Evolutionary conservation across 2,329 filamentous ascomycete genomes (phyloP).

Genomic region (Cladosporium colombiae): DNA sequence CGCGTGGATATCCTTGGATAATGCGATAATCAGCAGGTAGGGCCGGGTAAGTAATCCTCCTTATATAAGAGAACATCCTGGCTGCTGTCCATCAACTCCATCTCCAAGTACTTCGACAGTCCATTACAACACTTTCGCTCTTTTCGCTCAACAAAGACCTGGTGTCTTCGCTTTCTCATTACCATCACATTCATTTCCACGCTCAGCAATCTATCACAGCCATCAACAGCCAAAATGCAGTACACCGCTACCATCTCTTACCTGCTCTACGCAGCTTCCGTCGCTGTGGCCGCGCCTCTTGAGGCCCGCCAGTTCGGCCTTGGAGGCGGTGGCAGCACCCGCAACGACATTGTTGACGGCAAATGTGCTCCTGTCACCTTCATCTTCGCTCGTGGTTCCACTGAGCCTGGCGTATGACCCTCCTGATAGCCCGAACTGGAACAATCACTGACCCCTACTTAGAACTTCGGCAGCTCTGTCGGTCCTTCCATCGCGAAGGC

Average conservation of each 20-base stretch:
- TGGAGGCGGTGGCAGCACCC: slow-evolving; percentile 25
- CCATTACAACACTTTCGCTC: background rate
- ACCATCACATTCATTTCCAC: background rate
- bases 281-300: slow-evolving; percentile 24
- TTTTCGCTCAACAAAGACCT: slow-evolving; percentile 3
- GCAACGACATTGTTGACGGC: slow-evolving; percentile 27
- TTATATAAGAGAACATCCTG: slow-evolving; percentile 7
- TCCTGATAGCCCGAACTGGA: background rate
- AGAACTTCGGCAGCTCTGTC: slow-evolving; percentile 52
- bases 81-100: background rate
- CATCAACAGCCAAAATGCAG: slow-evolving; percentile 24
- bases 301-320: slow-evolving; percentile 25
- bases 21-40: background rate
- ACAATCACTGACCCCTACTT: background rate
- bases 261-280: slow-evolving; percentile 25
- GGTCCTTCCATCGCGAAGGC: slow-evolving; percentile 55
- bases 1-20: slow-evolving; percentile 5
- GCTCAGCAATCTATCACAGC: background rate
- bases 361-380: slow-evolving; percentile 52
- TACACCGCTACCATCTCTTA: slow-evolving; percentile 25
- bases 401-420: slow-evolving; percentile 43
- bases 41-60: background rate
- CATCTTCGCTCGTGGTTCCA: slow-evolving; percentile 60
- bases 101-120: background rate
- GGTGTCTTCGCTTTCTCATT: slow-evolving; percentile 1